Base-by-base conservation (phyloP, 768 basidiomycete species). In the Kwoniella dejecticola region DNA sequence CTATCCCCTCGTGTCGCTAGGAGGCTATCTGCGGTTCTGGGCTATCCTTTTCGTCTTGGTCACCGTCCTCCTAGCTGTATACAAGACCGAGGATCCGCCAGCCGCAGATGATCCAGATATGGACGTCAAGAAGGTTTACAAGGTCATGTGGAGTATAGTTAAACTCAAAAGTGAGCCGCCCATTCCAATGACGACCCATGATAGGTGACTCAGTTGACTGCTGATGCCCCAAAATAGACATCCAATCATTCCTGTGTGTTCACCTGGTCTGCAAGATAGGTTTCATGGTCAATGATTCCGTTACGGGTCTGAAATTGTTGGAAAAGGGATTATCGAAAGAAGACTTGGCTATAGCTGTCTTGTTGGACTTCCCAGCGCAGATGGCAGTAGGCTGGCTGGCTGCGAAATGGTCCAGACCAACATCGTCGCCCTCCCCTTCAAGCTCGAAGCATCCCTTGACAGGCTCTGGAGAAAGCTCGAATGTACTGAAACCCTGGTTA, bases 321-420 rank as follows among this genome's bases (percentile, higher is more conserved):
- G 96, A 99, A 79, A 98, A 98, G 75, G 96, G 96, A 1, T 83
- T 99, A 55, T 89, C 87, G 60, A 88, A 93, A 40, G 96, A 98
- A 81, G 96, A 99, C 70, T 83, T 98, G 38, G 93, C 96, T n/a
- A 83, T 93, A 15, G 89, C 91, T 3, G 94, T 95, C 44, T 85
- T 98, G 38, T 88, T 98, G 66, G 96, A 99, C 79, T 97, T 98
- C 69, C 96, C 96, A 1, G 95, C 96, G 81, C 94, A 98, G 82
- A 91, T 99, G 52, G 74, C 89, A 58, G 93, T 91, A 21, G 95
- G 95, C 5, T 98, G 90, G 88, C 81, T 95, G 24, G 91, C 94
- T 1, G 95, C 91, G 2, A 87, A 86, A 68, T 97, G 92, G 91
- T 88, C 91, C 4, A 13, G 87, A 38, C 70, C 71, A 1, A 23